Percentiles rank a stretch among this genome's conserved stretches.
Evolutionary conservation across 305 asterid species (phyloP).

Genomic region (Fraxinus velutina): DNA sequence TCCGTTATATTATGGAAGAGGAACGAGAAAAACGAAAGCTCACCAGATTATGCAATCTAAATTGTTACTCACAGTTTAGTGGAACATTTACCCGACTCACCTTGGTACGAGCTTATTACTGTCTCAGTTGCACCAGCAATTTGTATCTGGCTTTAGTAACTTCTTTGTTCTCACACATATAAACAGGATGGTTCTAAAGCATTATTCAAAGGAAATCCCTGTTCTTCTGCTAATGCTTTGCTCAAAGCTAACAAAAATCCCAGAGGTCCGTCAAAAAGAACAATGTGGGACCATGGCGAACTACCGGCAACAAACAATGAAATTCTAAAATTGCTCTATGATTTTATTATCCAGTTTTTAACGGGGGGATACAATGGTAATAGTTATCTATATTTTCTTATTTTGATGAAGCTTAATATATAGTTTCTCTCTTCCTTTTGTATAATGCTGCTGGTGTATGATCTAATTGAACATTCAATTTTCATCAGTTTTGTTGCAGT

Average conservation of each 20-base stretch:
- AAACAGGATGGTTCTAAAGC: constrained; percentile 95
- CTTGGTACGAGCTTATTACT: constrained; percentile 51
- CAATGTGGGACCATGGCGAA: constrained; percentile 64
- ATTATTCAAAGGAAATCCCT: constrained; percentile 77
- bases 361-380: constrained; percentile 87
- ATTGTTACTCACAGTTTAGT: constrained; percentile 65
- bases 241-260: constrained; percentile 57
- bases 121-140: constrained; percentile 14
- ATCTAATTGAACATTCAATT: constrained; percentile 26
- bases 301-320: constrained; percentile 56
- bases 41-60: constrained; percentile 46
- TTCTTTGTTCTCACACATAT: constrained; percentile 6
- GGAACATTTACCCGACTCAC: constrained; percentile 85
- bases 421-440: constrained; percentile 8
- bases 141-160: constrained; percentile 3
- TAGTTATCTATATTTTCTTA: constrained; percentile 15
- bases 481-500: constrained; percentile 69
- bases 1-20: constrained; percentile 68
- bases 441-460: constrained; percentile 20
- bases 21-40: constrained; percentile 66
- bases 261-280: constrained; percentile 73
- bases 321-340: constrained; percentile 53
- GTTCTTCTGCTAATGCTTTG: constrained; percentile 54
- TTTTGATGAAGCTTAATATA: constrained; percentile 1
- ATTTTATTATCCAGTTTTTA: constrained; percentile 71